Percentiles rank a stretch among this genome's conserved stretches.
These are phyloP conservation scores for Coemansia sp. DNA, from an alignment of 192 early-diverging fungal genomes.

Conservation along the genomic window DNA sequence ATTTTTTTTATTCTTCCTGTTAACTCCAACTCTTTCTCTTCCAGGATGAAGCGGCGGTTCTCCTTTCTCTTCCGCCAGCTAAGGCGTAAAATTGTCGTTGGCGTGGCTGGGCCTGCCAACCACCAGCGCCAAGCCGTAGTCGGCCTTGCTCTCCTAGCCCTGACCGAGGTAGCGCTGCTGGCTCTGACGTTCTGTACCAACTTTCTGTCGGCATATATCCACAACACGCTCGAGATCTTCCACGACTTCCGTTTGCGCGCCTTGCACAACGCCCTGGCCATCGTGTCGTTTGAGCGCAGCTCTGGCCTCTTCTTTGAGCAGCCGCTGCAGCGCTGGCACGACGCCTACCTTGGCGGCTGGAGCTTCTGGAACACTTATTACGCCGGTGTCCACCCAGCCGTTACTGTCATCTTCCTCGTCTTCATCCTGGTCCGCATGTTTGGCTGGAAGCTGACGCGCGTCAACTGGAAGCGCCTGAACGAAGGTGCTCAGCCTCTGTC, in stretches of 20 bases:
- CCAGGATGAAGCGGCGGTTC: constrained; percentile 46
- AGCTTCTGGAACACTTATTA: constrained; percentile 57
- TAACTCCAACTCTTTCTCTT: constrained; percentile 2
- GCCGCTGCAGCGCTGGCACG: constrained; percentile 53
- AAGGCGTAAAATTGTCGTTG: constrained; percentile 46
- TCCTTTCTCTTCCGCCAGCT: constrained; percentile 44
- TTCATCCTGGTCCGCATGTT: constrained; percentile 55
- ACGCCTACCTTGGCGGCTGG: constrained; percentile 39
- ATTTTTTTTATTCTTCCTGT: background rate
- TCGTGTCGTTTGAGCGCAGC: constrained; percentile 46
- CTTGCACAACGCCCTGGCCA: constrained; percentile 48
- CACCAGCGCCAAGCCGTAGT: constrained; percentile 52
- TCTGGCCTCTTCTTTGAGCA: constrained; percentile 49
- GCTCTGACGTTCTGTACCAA: constrained; percentile 54
- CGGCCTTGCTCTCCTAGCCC: constrained; percentile 40
- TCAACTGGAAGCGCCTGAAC: constrained; percentile 55
- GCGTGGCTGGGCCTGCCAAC: constrained; percentile 43
- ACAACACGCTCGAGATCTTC: constrained; percentile 51
- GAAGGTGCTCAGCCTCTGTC: constrained; percentile 26
- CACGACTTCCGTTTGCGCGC: constrained; percentile 48
- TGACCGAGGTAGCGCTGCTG: constrained; percentile 53
- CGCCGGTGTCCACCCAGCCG: constrained; percentile 51
- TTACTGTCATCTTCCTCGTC: constrained; percentile 45
- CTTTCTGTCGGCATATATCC: constrained; percentile 54
- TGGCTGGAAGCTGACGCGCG: constrained; percentile 51